Conservation (phyloP, 108 stramenopile genomes). For the Bacterosira constricta region DNA sequence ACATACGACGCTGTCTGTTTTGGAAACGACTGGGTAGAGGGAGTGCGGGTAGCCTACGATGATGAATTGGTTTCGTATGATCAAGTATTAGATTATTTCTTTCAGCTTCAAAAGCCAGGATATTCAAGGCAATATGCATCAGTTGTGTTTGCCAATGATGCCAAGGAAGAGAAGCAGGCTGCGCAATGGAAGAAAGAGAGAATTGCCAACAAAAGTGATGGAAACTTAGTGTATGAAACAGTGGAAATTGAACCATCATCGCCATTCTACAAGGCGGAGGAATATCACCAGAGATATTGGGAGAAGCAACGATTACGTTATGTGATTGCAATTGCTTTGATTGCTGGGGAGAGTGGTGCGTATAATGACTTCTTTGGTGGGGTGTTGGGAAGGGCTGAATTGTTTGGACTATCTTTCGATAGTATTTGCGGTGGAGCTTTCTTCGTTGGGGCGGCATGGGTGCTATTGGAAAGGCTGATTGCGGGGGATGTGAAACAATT, state of each 20-base stretch:
- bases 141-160: conserved; percentile 67
- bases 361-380: conserved; percentile 11
- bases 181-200: conserved; percentile 30
- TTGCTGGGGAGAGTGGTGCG: conserved; percentile 44
- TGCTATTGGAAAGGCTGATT: conserved; percentile 35
- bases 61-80: conserved; percentile 55
- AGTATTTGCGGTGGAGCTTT: conserved; percentile 30
- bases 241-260: conserved; percentile 62
- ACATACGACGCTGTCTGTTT: conserved; percentile 68
- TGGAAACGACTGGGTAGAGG: conserved; percentile 48
- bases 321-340: conserved; percentile 37
- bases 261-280: conserved; percentile 72
- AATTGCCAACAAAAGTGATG: background rate
- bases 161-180: conserved; percentile 44
- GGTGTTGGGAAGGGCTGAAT: background rate
- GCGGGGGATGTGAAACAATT: conserved; percentile 23
- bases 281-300: conserved; percentile 87
- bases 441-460: conserved; percentile 31
- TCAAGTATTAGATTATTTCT: conserved; percentile 65
- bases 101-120: conserved; percentile 66
- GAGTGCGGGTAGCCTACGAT: conserved; percentile 59
- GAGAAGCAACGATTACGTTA: conserved; percentile 69
- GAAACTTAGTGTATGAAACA: conserved; percentile 39
- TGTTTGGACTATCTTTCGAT: conserved; percentile 28
- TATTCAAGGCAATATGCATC: conserved; percentile 76